Base-by-base conservation (phyloP, 371 early-diverging fungal genomes). In the Mortierella sp. region DNA sequence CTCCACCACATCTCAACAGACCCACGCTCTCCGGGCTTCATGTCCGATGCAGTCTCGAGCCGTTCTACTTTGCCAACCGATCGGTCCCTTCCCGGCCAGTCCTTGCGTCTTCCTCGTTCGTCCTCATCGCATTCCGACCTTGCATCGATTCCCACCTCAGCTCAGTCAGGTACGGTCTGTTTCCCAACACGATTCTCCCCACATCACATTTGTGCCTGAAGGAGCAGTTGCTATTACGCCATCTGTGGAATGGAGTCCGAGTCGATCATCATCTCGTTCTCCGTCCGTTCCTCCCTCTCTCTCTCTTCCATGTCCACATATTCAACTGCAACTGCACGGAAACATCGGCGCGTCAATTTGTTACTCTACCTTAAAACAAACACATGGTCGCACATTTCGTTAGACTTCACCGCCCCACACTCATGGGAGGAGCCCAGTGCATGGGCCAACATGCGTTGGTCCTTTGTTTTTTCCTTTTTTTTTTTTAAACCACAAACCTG, bases 381-480 rank as follows among this genome's bases (percentile, higher is more conserved):
- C 62, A 54, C 62, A 54, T 62, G 62, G 62, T 62, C 54, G 48
- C 48, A 62, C 64, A n/a, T n/a, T n/a, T n/a, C n/a, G 34, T 7
- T 34, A 34, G 34, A 34, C 34, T 34, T 34, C 10, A 10, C 10
- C 10, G 10, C 19, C 31, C 16, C 53, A 12, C 41, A 39, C 54
- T 6, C 39, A 31, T 2, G 6, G 23, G 10, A 10, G 34, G 34
- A 34, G 34, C 34, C 34, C 34, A 34, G 26, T 10, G 55, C 55
- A 43, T 55, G 55, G 55, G 43, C 55, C 55, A 55, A 14, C 34
- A n/a, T n/a, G n/a, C 5, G 19, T 45, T n/a, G 46, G 46, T 45
- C 46, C 46, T 5, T 45, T 45, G 19, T 39, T 14, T 39, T 8
- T 14, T 39, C 14, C 14, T 14, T 10, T 39, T 39, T 39, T 39